These are phyloP conservation scores for Thuja plicata DNA, from an alignment of 83 land plant genomes.

Conservation along the genomic window DNA sequence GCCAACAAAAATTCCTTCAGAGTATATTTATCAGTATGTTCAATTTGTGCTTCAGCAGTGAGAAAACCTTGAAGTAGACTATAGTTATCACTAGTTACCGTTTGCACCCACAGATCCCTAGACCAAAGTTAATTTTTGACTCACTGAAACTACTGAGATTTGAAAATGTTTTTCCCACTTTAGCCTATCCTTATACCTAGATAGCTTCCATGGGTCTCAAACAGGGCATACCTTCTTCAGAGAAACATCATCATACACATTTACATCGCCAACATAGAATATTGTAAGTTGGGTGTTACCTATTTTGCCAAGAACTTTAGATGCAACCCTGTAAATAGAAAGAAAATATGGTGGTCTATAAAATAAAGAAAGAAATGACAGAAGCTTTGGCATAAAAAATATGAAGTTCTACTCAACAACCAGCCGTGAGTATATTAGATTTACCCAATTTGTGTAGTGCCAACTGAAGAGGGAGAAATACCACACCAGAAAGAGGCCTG, in stretches of 20 bases:
- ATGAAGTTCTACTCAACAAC: neutral
- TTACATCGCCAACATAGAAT: slow-evolving; percentile 25
- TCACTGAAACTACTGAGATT: neutral
- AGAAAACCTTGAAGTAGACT: neutral
- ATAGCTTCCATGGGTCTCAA: neutral
- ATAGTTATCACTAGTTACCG: neutral
- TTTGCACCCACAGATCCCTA: neutral
- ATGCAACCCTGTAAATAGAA: slow-evolving; percentile 6
- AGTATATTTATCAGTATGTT: neutral
- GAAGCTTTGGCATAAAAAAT: neutral
- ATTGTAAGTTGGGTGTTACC: slow-evolving; percentile 21
- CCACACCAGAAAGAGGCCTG: slow-evolving; percentile 4
- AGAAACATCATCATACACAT: slow-evolving; percentile 27
- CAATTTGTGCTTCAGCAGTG: neutral
- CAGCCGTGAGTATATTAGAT: neutral
- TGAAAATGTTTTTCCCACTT: neutral
- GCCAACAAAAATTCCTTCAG: neutral
- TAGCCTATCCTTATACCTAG: neutral
- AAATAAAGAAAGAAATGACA: neutral
- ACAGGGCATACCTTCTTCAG: slow-evolving; percentile 19
- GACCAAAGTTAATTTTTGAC: neutral
- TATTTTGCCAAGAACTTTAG: neutral
- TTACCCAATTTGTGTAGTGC: slow-evolving; percentile 3
- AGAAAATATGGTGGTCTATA: neutral
- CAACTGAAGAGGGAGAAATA: slow-evolving; percentile 6